These are phyloP conservation scores for Verticillium longisporum DNA, from an alignment of 2,329 filamentous ascomycete genomes.

Conservation along the genomic window DNA sequence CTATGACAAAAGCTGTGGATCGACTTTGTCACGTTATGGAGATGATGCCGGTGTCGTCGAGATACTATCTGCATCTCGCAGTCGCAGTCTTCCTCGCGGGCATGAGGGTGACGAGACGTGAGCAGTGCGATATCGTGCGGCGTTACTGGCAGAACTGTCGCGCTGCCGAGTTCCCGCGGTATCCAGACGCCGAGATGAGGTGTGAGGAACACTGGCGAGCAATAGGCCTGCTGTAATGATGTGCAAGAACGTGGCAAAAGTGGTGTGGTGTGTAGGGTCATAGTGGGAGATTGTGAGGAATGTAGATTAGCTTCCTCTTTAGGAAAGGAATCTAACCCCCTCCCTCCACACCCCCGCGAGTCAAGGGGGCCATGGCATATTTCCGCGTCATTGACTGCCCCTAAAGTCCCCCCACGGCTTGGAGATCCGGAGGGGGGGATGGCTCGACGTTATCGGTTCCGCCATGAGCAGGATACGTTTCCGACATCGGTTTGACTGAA, in stretches of 20 bases:
- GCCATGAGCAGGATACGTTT: not conserved
- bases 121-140: slow-evolving; percentile 26
- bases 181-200: slow-evolving; percentile 17
- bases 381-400: not conserved
- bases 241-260: slow-evolving; percentile 9
- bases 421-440: too few relatives aligned
- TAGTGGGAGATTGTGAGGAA: not conserved
- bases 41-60: slow-evolving; percentile 21
- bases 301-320: not conserved
- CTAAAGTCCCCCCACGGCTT: too few relatives aligned
- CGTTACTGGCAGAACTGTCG: slow-evolving; percentile 30
- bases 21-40: slow-evolving; percentile 25
- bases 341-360: not conserved
- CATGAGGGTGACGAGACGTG: slow-evolving; percentile 21
- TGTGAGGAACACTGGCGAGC: slow-evolving; percentile 26
- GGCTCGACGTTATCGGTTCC: not conserved
- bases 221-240: slow-evolving; percentile 12
- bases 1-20: slow-evolving; percentile 23
- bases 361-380: not conserved
- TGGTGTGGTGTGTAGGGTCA: slow-evolving; percentile 6
- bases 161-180: slow-evolving; percentile 27
- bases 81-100: slow-evolving; percentile 27
- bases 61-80: slow-evolving; percentile 31
- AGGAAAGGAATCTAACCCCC: slow-evolving; percentile 14
- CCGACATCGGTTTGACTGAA: not conserved